Conservation (phyloP, 148 eudicot genomes). For the Drosera capensis region DNA sequence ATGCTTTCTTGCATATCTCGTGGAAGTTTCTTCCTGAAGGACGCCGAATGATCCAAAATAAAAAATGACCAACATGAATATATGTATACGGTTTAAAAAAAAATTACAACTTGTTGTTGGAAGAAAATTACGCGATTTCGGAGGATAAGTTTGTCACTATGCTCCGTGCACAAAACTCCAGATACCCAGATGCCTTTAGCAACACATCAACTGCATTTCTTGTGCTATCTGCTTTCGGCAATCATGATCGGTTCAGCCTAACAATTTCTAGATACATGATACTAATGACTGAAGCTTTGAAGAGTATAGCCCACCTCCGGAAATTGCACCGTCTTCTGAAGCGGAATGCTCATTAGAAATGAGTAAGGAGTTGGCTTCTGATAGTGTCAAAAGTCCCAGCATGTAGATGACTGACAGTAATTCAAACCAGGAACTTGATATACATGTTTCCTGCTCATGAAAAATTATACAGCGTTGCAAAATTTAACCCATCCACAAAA, state of each 20-base stretch:
- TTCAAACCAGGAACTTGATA: slow-evolving; percentile 67
- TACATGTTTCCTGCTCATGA: slow-evolving; percentile 46
- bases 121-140: slow-evolving; percentile 11
- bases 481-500: background rate
- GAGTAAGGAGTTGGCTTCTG: slow-evolving; percentile 48
- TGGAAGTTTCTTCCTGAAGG: slow-evolving; percentile 52
- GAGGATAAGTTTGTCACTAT: slow-evolving; percentile 46
- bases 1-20: slow-evolving; percentile 55
- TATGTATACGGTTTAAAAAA: background rate
- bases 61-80: background rate
- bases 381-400: slow-evolving; percentile 58
- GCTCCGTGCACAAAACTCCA: slow-evolving; percentile 46
- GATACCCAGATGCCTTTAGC: slow-evolving; percentile 68
- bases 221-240: slow-evolving; percentile 44
- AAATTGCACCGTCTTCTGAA: slow-evolving; percentile 37
- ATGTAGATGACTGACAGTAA: slow-evolving; percentile 52
- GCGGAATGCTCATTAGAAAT: slow-evolving; percentile 32
- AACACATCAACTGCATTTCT: slow-evolving; percentile 75
- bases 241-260: background rate
- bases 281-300: background rate
- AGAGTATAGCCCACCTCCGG: slow-evolving; percentile 31
- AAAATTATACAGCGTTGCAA: background rate
- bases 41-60: background rate
- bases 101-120: background rate
- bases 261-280: background rate